Evolutionary conservation across 78 protist species (phyloP).

Genomic region (Dictyostelium discoideum): DNA sequence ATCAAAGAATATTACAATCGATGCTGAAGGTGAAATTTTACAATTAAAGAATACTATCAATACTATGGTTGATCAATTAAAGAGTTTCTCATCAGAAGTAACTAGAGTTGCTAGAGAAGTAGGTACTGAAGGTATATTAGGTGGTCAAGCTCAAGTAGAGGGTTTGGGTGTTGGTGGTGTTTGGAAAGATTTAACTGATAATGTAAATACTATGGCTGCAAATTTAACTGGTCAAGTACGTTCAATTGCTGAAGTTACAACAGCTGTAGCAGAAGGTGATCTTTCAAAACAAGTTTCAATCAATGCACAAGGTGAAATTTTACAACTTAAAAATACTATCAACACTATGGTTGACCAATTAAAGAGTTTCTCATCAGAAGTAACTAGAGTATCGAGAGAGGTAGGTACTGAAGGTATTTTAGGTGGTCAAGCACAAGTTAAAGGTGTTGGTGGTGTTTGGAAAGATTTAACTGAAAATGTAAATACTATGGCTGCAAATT

Average conservation of each 20-base stretch:
- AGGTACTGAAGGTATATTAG: slow-evolving; percentile 54
- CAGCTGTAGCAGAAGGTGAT: slow-evolving; percentile 61
- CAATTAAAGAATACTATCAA: slow-evolving; percentile 42
- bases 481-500: slow-evolving; percentile 72
- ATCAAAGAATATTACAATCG: slow-evolving; percentile 25
- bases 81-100: slow-evolving; percentile 48
- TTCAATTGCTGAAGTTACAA: slow-evolving; percentile 52
- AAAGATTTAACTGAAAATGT: slow-evolving; percentile 67
- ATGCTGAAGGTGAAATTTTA: slow-evolving; percentile 52
- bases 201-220: slow-evolving; percentile 67
- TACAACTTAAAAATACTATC: slow-evolving; percentile 58
- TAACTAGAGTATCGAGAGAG: slow-evolving; percentile 54
- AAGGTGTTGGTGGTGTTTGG: slow-evolving; percentile 78
- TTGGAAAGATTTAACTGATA: slow-evolving; percentile 70
- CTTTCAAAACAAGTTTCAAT: slow-evolving; percentile 55
- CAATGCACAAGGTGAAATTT: slow-evolving; percentile 57
- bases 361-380: slow-evolving; percentile 21
- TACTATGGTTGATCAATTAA: slow-evolving; percentile 58
- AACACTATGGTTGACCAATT: slow-evolving; percentile 70
- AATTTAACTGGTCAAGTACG: slow-evolving; percentile 56
- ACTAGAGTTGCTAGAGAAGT: slow-evolving; percentile 78
- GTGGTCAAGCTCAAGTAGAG: slow-evolving; percentile 54
- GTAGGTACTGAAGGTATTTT: slow-evolving; percentile 78
- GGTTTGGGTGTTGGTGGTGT: slow-evolving; percentile 48
- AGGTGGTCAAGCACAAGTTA: slow-evolving; percentile 67